Evolutionary conservation across 768 basidiomycete genomes (phyloP).

Genomic region (Panellus pusillus): DNA sequence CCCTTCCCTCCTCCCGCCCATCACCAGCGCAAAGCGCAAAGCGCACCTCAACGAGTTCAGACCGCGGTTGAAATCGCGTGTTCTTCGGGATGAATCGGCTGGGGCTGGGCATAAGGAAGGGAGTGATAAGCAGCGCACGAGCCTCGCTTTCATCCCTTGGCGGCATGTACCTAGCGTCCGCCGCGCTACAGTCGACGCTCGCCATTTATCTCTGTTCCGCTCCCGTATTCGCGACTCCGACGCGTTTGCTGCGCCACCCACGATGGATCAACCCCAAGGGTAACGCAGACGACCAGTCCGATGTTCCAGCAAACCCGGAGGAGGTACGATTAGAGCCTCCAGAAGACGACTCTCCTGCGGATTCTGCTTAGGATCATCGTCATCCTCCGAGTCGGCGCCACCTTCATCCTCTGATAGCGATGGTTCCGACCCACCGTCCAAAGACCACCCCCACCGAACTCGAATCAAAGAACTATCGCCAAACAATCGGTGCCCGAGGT

Average conservation of each 20-base stretch:
- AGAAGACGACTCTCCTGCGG: constrained; percentile 25
- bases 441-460: constrained; percentile 31
- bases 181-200: constrained; percentile 17
- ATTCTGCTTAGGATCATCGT: constrained; percentile 16
- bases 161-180: constrained; percentile 15
- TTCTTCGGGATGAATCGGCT: constrained; percentile 13
- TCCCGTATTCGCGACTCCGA: constrained; percentile 27
- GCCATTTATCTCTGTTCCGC: constrained; percentile 30
- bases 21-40: too few species aligned
- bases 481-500: constrained; percentile 86
- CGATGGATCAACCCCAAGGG: constrained; percentile 41
- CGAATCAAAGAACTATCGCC: constrained; percentile 57
- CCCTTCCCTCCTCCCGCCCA: too few species aligned
- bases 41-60: not conserved
- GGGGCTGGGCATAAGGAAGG: constrained; percentile 9
- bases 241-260: constrained; percentile 33
- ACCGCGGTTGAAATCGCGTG: constrained; percentile 10
- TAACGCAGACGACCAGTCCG: constrained; percentile 20
- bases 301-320: constrained; percentile 25
- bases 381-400: constrained; percentile 34
- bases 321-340: constrained; percentile 14
- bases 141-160: constrained; percentile 1
- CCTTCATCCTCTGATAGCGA: constrained; percentile 42
- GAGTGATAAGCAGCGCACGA: not conserved
- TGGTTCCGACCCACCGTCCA: constrained; percentile 32